Percentiles rank a stretch among this genome's conserved stretches.
These are phyloP conservation scores for Hypoxylon trugodes DNA, from an alignment of 495 filamentous ascomycete species.

Conservation along the genomic window DNA sequence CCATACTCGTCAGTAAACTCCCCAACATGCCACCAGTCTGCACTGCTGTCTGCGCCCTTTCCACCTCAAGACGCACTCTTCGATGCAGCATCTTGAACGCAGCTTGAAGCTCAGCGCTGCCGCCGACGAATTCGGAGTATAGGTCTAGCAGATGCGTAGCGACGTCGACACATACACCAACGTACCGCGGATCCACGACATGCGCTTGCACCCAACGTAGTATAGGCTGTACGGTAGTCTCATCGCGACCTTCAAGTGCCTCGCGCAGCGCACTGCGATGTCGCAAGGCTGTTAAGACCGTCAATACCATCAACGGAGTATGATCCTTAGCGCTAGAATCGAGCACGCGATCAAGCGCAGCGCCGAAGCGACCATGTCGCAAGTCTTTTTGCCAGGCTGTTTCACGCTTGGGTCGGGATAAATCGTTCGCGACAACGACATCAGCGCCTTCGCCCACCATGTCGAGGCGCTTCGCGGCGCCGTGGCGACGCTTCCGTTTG, in stretches of 20 bases:
- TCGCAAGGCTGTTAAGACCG: constrained; percentile 80
- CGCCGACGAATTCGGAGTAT: constrained; percentile 81
- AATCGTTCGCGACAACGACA: constrained; percentile 78
- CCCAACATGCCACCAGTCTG: constrained; percentile 86
- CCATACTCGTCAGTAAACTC: constrained; percentile 64
- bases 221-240: constrained; percentile 79
- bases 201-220: constrained; percentile 82
- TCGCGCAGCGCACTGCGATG: constrained; percentile 88
- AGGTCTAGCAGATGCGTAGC: constrained; percentile 82
- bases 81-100: constrained; percentile 69
- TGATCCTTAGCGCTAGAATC: constrained; percentile 54
- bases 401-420: constrained; percentile 61
- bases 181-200: constrained; percentile 80
- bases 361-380: constrained; percentile 76
- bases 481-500: constrained; percentile 71
- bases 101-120: constrained; percentile 74
- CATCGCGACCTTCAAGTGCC: constrained; percentile 83
- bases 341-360: constrained; percentile 82
- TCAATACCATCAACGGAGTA: constrained; percentile 69
- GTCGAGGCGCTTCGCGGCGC: constrained; percentile 79
- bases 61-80: constrained; percentile 77
- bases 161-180: constrained; percentile 79
- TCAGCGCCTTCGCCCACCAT: constrained; percentile 86
- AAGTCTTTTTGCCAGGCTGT: constrained; percentile 82
- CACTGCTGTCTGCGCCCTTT: constrained; percentile 79